Evolutionary conservation across 2,329 filamentous ascomycete species (phyloP).

Genomic region (Thyridium curvatum): DNA sequence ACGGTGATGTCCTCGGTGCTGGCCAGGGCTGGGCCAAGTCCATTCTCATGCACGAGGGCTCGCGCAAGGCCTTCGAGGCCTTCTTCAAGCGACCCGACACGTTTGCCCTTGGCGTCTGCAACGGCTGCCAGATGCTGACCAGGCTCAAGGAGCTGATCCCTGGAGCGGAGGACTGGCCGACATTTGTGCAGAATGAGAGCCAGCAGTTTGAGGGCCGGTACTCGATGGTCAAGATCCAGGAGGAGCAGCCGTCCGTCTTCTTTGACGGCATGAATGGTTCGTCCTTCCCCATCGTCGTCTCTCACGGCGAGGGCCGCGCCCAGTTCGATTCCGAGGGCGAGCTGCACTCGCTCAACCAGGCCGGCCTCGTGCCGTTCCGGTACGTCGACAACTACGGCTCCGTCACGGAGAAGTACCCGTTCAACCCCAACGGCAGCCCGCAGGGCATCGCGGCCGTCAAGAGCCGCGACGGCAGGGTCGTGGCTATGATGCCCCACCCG

Average conservation of each 20-base stretch:
- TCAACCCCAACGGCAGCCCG: constrained; percentile 81
- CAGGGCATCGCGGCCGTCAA: constrained; percentile 75
- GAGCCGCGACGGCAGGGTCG: constrained; percentile 69
- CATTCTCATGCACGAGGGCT: constrained; percentile 75
- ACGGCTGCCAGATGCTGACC: constrained; percentile 92
- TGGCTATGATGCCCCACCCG: constrained; percentile 91
- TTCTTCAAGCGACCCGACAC: constrained; percentile 90
- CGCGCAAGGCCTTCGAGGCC: constrained; percentile 67
- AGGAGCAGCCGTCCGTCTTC: constrained; percentile 65
- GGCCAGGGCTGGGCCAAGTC: constrained; percentile 95
- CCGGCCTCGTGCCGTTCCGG: constrained; percentile 68
- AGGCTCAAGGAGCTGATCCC: constrained; percentile 80
- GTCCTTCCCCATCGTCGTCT: constrained; percentile 76
- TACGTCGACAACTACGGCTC: constrained; percentile 79
- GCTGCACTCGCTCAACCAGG: constrained; percentile 49
- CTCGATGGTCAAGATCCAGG: constrained; percentile 69
- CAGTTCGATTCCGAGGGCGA: constrained; percentile 50
- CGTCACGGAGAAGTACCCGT: constrained; percentile 77
- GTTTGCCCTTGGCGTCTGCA: constrained; percentile 91
- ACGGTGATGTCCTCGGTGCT: constrained; percentile 73
- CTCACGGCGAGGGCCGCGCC: constrained; percentile 87
- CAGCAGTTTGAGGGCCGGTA: constrained; percentile 88
- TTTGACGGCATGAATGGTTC: constrained; percentile 82
- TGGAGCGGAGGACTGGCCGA: constrained; percentile 77
- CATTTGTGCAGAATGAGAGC: constrained; percentile 76